Evolutionary conservation across 805 yeast species (phyloP), one percentile per base, ranked within the genome.

Genomic region (Saccharomycopsis sp.): DNA sequence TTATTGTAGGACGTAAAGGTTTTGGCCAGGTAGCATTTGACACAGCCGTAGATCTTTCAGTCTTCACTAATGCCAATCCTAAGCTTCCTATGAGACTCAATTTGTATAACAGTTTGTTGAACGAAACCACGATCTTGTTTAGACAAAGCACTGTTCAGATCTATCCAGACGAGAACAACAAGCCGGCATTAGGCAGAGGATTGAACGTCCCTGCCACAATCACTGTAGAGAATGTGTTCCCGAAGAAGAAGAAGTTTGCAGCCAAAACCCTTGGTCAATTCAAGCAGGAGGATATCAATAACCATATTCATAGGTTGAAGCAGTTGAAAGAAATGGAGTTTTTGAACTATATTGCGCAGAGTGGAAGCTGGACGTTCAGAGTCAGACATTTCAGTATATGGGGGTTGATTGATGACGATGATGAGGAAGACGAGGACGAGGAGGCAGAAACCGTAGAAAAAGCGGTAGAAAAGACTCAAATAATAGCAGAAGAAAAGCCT

Each of bases 381-480:
- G 97, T 92, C 7, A 84, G 87, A 64, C 99, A 94, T 73, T 94
- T 94, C 67, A 90, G 97, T 73, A 82, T 88, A 3, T 94, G 97
- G 97, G 98, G 98, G 3, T 72, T 94, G 44, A 78, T 86, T 17
- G 87, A 84, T 63, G 89, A 85, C 24, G 83, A 78, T 22, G 83
- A 78, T 47, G 84, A 75, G 14, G 80, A 79, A 44, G 76, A 81
- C 49, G 90, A 83, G 63, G 77, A 74, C 9, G 79, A 78, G 24
- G 22, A 68, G 68, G 56, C 63, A 59, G 58, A 70, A 62, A 52
- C 66, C 50, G 20, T 12, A 12, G 23, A 44, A 29, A 52, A 58
- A 62, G 52, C 57, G 55, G 59, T 35, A 19, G 38, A 22, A 17
- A 64, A 65, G 56, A 65, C 62, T 60, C 9, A 17, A 17, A 17